A percentile compares a stretch with the other conserved stretches of the same genome.
Conservation (phyloP, 306 rosid genomes). For the Castanospermum australe region DNA sequence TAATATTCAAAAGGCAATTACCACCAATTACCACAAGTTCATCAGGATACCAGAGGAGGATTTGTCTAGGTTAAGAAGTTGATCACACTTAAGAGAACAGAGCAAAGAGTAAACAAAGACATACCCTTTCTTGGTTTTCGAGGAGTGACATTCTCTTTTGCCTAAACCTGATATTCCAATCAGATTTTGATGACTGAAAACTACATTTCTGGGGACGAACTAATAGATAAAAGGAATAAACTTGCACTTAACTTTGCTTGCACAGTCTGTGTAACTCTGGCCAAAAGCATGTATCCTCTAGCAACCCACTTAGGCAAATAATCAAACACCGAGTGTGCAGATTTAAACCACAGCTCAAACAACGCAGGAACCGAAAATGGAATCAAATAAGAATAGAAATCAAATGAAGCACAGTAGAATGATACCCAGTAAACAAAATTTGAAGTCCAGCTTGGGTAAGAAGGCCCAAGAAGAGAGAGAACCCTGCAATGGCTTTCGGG, state of each 20-base stretch:
- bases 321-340: constrained; percentile 32
- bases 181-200: constrained; percentile 26
- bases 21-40: constrained; percentile 1
- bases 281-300: constrained; percentile 42
- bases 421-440: constrained; percentile 20
- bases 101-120: neutral
- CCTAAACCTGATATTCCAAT: constrained; percentile 22
- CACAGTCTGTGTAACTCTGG: constrained; percentile 66
- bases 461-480: neutral
- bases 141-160: constrained; percentile 21
- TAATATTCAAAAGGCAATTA: neutral
- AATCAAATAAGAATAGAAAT: neutral
- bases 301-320: neutral
- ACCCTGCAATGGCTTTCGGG: too few species aligned
- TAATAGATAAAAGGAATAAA: constrained; percentile 82
- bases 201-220: constrained; percentile 29
- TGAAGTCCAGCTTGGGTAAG: neutral
- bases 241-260: constrained; percentile 74
- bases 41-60: neutral
- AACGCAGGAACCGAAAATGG: neutral
- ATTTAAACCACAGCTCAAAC: neutral
- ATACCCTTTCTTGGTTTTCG: constrained; percentile 7
- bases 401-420: neutral
- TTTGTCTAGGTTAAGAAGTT: neutral
- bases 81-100: neutral